These are phyloP conservation scores for Pichia sp. DNA, from an alignment of 1,139 yeast species.

Conservation along the genomic window DNA sequence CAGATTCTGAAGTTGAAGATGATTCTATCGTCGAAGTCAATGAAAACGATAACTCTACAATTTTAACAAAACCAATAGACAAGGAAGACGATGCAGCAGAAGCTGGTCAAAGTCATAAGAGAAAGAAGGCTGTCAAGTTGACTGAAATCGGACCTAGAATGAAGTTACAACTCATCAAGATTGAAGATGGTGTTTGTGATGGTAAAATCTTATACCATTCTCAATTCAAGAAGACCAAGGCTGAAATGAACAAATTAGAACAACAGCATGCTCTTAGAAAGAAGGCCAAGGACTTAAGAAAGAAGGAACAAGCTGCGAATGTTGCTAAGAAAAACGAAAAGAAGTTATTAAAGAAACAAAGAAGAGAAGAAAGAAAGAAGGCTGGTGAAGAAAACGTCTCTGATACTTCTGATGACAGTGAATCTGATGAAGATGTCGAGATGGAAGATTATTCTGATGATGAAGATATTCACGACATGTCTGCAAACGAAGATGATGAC, in stretches of 20 bases:
- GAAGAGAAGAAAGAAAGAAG: slow-evolving; percentile 61
- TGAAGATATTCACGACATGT: slow-evolving; percentile 16
- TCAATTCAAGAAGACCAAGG: slow-evolving; percentile 56
- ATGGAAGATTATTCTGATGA: slow-evolving; percentile 15
- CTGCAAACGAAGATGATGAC: slow-evolving; percentile 19
- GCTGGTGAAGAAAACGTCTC: slow-evolving; percentile 33
- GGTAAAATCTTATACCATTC: slow-evolving; percentile 91
- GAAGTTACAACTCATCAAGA: slow-evolving; percentile 71
- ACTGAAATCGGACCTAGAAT: slow-evolving; percentile 95
- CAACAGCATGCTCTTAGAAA: slow-evolving; percentile 62
- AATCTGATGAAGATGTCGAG: slow-evolving; percentile 26
- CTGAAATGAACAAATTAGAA: slow-evolving; percentile 63
- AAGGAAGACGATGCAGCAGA: slow-evolving; percentile 27
- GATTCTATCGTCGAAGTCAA: slow-evolving; percentile 81
- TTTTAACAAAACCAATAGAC: slow-evolving; percentile 18
- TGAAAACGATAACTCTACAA: slow-evolving; percentile 32
- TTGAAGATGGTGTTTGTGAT: slow-evolving; percentile 85
- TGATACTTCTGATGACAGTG: slow-evolving; percentile 27
- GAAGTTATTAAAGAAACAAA: slow-evolving; percentile 69
- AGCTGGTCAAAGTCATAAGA: slow-evolving; percentile 35
- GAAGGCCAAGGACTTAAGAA: slow-evolving; percentile 67
- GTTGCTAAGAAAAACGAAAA: slow-evolving; percentile 74
- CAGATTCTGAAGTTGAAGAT: slow-evolving; percentile 93
- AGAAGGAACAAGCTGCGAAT: slow-evolving; percentile 76
- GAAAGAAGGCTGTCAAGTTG: slow-evolving; percentile 86